phyloP scores from a whole-genome alignment of 441 rosid species.

The Viola pubescens region DNA sequence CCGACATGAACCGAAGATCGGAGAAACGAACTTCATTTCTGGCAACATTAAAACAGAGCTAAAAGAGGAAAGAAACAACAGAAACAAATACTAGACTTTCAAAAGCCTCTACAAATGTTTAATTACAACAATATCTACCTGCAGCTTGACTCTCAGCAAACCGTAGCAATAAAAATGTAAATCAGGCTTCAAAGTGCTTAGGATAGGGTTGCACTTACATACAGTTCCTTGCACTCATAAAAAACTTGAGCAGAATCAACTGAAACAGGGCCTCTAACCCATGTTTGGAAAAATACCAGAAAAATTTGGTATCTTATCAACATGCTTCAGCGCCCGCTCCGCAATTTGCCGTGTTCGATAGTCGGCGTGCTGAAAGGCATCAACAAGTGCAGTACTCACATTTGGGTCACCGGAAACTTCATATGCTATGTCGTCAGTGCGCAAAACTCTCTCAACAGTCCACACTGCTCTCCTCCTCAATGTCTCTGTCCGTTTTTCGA shows the following conservation, averaged over 20 bases:
- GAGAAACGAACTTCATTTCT: too few relatives aligned
- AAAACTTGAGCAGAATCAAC: neutral
- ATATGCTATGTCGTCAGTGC: conserved; percentile 69
- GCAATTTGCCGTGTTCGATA: conserved; percentile 77
- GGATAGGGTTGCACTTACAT: conserved; percentile 20
- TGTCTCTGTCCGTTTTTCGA: conserved; percentile 60
- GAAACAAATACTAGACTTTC: conserved; percentile 12
- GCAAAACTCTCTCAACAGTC: conserved; percentile 81
- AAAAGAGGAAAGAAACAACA: conserved; percentile 7
- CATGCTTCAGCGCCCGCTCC: conserved; percentile 84
- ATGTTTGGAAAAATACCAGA: conserved; percentile 73
- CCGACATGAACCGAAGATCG: too few relatives aligned
- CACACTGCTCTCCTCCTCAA: conserved; percentile 74
- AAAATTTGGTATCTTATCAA: conserved; percentile 87
- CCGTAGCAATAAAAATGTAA: conserved; percentile 10
- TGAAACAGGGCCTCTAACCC: conserved; percentile 20
- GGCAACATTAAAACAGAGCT: too few relatives aligned
- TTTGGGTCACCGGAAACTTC: conserved; percentile 67
- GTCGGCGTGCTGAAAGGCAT: conserved; percentile 90
- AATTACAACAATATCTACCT: conserved; percentile 26
- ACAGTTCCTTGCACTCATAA: conserved; percentile 20
- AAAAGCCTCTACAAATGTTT: conserved; percentile 28
- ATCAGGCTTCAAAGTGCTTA: conserved; percentile 11
- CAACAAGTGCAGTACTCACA: conserved; percentile 81
- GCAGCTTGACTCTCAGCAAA: conserved; percentile 18